Evolutionary conservation across 441 rosid genomes (phyloP), one percentile per base, ranked within the genome.

Genomic region (Rhodomyrtus psidioides): DNA sequence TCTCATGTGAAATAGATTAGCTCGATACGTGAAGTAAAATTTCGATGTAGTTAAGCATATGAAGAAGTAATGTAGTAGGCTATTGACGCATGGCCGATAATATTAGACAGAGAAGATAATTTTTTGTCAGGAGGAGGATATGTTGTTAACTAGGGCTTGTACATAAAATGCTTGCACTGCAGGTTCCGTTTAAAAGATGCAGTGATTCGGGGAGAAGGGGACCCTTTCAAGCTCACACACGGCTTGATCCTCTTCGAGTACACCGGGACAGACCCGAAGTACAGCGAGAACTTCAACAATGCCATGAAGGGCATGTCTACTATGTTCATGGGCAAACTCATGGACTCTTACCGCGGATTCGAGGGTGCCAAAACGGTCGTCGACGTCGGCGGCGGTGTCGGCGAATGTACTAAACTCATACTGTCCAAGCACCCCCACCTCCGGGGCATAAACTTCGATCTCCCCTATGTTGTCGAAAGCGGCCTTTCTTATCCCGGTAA

Each of bases 401-500:
- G 88, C 28, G 82, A 55, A 13, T 13, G 53, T 14, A 56, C 84
- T 24, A 53, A 53, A 7, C 54, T 27, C 44, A 34, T 88, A 30
- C n/a, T 84, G 46, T 55, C 88, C 30, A 70, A n/a, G 26, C 74
- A 86, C 44, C 88, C 85, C 30, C 54, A 65, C 30, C 82, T 88
- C n/a, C 82, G 46, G 24, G 87, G 85, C 14, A 84, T 86, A 26
- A 88, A 88, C 83, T 88, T 88, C n/a, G 90, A 88, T 51, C 51
- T 86, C 39, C 86, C 88, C 55, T 49, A 85, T 53, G 88, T 88
- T 6, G 53, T 84, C 16, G 30, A 44, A 51, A 39, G 75, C 5
- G 85, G 88, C 44, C 75, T 62, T 62, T 62, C 75, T 28, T 1
- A 62, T 21, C 87, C 85, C 1, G 30, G 24, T 79, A 23, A 79